Conservation (phyloP, 169 alveolate species). For the Plasmodium chabaudi region DNA sequence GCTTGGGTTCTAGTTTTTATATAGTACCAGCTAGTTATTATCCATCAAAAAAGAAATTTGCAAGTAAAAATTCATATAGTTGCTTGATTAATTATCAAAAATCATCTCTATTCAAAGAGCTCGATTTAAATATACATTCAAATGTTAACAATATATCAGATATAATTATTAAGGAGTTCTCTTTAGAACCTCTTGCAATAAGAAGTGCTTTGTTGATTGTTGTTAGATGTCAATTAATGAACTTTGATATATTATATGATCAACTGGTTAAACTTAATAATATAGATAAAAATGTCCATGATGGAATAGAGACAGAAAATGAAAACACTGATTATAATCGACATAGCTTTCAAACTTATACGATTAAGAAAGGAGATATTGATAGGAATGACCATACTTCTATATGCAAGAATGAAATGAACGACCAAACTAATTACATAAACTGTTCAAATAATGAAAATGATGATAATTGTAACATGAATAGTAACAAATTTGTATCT, state of each 20-base stretch:
- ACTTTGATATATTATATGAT: conserved; percentile 34
- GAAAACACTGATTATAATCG: neutral
- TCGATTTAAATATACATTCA: conserved; percentile 81
- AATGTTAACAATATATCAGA: conserved; percentile 81
- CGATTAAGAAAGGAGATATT: neutral
- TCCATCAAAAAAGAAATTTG: conserved; percentile 83
- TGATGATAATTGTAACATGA: neutral
- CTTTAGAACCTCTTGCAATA: conserved; percentile 51
- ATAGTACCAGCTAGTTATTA: conserved; percentile 90
- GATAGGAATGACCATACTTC: neutral
- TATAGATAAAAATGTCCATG: neutral
- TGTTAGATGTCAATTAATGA: conserved; percentile 44
- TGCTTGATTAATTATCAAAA: conserved; percentile 87
- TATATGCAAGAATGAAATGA: neutral
- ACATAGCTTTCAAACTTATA: no score
- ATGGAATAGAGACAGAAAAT: neutral
- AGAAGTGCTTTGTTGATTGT: conserved; percentile 36
- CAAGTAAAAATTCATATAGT: conserved; percentile 78
- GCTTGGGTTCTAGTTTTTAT: conserved; percentile 87
- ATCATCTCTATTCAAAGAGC: conserved; percentile 84
- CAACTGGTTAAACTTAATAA: conserved; percentile 13
- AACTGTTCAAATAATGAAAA: neutral
- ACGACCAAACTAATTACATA: neutral
- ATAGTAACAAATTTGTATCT: neutral
- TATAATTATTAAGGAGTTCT: conserved; percentile 53